Base-by-base conservation (phyloP, 1,284 basidiomycete genomes). In the Anthracocystis walkeri region DNA sequence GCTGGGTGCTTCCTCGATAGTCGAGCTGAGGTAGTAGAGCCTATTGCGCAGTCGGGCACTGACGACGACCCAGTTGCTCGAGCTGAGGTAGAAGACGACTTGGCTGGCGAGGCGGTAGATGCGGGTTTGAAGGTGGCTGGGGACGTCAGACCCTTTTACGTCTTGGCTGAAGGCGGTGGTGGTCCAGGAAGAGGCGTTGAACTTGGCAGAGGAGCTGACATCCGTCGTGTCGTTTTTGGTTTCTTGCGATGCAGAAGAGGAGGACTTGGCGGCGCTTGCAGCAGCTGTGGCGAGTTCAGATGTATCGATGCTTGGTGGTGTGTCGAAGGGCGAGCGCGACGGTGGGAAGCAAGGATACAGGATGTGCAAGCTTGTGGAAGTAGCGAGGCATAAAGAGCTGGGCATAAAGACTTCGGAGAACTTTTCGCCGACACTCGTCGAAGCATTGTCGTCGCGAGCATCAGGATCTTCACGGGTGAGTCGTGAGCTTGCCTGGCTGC, bases 21-120 rank as follows among this genome's bases (percentile, higher is more conserved):
- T 86, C 53, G 75, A 49, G 90, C 90, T 78, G 57, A 91, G 88
- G 65, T 87, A 89, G 73, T 89, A 89, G 45, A 95, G 92, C 85
- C 92, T 91, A 48, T 88, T 88, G 62, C 91, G 90, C 65, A 96
- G 89, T 20, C 92, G 89, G 23, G 89, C 87, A 74, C 92, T 89
- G 20, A 97, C 91, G 8, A 93, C 89, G 35, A 87, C 86, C 94
- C 95, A 97, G 82, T 97, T 97, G 21, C 92, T 92, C 0, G 93
- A 91, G 7, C 94, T 95, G 16, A 97, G 89, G 82, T 92, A 91
- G 84, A 93, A 95, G 46, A 97, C 89, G 77, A 96, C 91, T 50
- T 91, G 90, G 14, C 92, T 92, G 7, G 87, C 84, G 55, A 85
- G 84, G 53, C 85, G 82, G 21, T 86, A 85, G 77, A 89, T 87